phyloP scores from a whole-genome alignment of 2,329 filamentous ascomycete species.

The Dryadomyces quercivorus region DNA sequence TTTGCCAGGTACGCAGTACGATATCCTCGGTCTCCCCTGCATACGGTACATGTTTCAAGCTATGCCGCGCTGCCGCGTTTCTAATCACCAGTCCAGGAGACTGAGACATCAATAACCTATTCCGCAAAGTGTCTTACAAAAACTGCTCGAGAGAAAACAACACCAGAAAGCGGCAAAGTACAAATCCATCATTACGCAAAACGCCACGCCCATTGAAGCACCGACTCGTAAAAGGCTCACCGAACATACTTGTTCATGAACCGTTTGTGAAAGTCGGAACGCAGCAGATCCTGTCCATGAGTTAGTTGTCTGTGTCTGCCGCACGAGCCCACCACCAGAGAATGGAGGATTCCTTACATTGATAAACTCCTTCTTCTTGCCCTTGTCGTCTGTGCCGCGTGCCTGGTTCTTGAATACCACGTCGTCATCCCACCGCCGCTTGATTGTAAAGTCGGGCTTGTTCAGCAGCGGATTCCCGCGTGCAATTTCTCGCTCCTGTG shows the following conservation, averaged over 20 bases:
- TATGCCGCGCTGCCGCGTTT: too few species aligned
- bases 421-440: conserved; percentile 93
- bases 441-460: conserved; percentile 77
- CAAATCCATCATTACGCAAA: not conserved
- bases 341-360: conserved; percentile 49
- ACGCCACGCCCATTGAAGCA: not conserved
- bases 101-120: not conserved
- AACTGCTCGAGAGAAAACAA: not conserved
- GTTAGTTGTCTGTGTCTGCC: not conserved
- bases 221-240: conserved; percentile 15
- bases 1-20: too few species aligned
- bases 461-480: conserved; percentile 88
- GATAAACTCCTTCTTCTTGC: conserved; percentile 85
- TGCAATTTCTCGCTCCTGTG: conserved; percentile 78
- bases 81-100: too few species aligned
- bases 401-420: conserved; percentile 99
- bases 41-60: too few species aligned
- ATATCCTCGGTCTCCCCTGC: too few species aligned
- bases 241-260: conserved; percentile 73
- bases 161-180: too few species aligned
- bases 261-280: conserved; percentile 93
- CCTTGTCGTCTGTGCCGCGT: conserved; percentile 82
- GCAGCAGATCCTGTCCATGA: conserved; percentile 56
- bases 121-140: not conserved
- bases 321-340: not conserved